Conservation (phyloP, 108 stramenopile species). For the Conticribra weissflogii region DNA sequence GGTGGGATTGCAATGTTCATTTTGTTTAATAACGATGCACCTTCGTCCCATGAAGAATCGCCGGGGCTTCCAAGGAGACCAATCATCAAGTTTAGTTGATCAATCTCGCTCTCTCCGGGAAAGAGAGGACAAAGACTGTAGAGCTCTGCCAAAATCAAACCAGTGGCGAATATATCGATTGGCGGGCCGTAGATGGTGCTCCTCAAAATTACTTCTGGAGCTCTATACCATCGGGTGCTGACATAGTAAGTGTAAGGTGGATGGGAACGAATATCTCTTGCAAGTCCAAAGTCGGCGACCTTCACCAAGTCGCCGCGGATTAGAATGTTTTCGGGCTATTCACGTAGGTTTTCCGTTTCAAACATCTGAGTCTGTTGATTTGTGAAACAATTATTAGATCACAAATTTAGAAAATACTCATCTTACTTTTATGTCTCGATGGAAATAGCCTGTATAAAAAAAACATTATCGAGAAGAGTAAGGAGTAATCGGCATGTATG, state of each 20-base stretch:
- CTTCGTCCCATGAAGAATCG: conserved; percentile 52
- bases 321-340: conserved; percentile 92
- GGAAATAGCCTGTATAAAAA: conserved; percentile 85
- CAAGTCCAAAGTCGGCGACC: conserved; percentile 95
- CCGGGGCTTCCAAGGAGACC: conserved; percentile 81
- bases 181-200: conserved; percentile 81
- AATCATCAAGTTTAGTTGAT: conserved; percentile 89
- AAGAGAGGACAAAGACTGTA: conserved; percentile 91
- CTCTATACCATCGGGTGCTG: conserved; percentile 96
- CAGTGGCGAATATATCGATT: conserved; percentile 93
- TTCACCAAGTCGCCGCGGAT: conserved; percentile 78
- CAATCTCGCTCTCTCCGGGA: conserved; percentile 89
- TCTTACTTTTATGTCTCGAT: conserved; percentile 88
- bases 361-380: too few relatives aligned
- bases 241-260: conserved; percentile 92
- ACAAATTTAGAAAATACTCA: too few relatives aligned
- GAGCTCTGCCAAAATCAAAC: conserved; percentile 93
- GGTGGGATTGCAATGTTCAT: conserved; percentile 57
- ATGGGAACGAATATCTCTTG: conserved; percentile 57
- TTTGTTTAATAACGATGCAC: conserved; percentile 28
- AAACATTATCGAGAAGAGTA: too few relatives aligned
- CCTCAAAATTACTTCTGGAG: conserved; percentile 92
- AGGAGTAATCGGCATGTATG: too few relatives aligned
- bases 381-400: too few relatives aligned
- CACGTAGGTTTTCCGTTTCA: too few relatives aligned